phyloP scores from a whole-genome alignment of 106 monocot genomes.

The Dendrobium catenatum region DNA sequence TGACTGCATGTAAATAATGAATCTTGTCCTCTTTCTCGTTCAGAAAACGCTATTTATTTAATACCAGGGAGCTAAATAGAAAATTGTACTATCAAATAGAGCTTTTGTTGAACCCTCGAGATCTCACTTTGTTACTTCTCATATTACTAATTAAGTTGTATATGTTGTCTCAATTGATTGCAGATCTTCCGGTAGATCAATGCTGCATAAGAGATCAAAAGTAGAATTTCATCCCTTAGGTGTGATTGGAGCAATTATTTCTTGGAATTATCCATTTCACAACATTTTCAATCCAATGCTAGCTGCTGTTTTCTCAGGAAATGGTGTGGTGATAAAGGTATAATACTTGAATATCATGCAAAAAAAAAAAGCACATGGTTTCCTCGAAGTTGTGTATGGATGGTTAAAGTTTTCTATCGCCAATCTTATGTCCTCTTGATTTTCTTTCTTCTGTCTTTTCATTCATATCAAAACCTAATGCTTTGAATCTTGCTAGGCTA shows the following conservation, averaged over 20 bases:
- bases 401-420: not conserved
- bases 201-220: conserved; percentile 92
- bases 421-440: not conserved
- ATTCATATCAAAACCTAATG: too few relatives aligned
- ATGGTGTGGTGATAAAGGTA: conserved; percentile 95
- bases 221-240: conserved; percentile 97
- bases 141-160: not conserved
- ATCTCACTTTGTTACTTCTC: not conserved
- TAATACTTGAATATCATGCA: not conserved
- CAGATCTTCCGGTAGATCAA: conserved; percentile 84
- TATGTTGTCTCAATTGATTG: conserved; percentile 1
- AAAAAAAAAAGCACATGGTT: not conserved
- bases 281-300: conserved; percentile 97
- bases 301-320: conserved; percentile 97
- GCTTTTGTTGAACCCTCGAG: not conserved
- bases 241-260: conserved; percentile 97
- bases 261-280: conserved; percentile 99
- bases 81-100: not conserved
- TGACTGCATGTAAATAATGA: too few relatives aligned
- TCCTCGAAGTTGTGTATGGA: not conserved
- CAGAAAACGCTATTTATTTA: too few relatives aligned
- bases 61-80: not conserved
- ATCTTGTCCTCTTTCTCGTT: not conserved
- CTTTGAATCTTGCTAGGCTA: not conserved
- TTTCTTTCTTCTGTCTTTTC: not conserved